Evolutionary conservation across 2,329 filamentous ascomycete genomes (phyloP), one percentile per base, ranked within the genome.

Genomic region (Fusarium coicis): DNA sequence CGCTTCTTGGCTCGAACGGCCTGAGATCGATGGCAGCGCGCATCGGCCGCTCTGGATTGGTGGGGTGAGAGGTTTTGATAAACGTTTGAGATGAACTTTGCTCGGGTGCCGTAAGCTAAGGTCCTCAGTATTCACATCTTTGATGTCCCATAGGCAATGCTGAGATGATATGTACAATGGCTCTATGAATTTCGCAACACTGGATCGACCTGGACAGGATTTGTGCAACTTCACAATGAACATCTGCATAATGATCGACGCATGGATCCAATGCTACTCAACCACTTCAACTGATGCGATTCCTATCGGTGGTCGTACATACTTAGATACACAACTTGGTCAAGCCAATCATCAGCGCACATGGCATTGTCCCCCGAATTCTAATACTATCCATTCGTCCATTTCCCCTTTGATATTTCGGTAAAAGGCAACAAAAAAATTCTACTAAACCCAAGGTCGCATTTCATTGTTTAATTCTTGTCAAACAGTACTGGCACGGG

Each of bases 341-440:
- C 49, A 65, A 66, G 64, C 78, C 78, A 79, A 79, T 79, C 78
- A 78, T 75, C 63, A 66, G 52, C 65, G 70, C 80, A 81, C 80
- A 81, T 81, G 80, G 64, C 60, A 46, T n/a, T 47, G 34, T 37
- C 56, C 40, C 60, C 67, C 70, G 73, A 61, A 54, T 63, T 68
- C 66, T 59, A 49, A 60, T 60, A 49, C 40, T 57, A 37, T 47
- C 72, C 60, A 54, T 75, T 62, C 56, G 53, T 32, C 69, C 65
- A 55, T 50, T 60, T 30, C 28, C n/a, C 10, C 18, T 15, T 53
- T 32, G 16, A 16, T n/a, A 37, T 50, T 53, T 23, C 40, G 44
- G 36, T 36, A 32, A 34, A 23, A 23, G 39, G 46, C 42, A 36
- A 42, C 26, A 21, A 37, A 43, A 43, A 28, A 57, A 32, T 50